Evolutionary conservation across 31 red algal genomes (phyloP).

Genomic region (Odonthalia washingtoniensis): DNA sequence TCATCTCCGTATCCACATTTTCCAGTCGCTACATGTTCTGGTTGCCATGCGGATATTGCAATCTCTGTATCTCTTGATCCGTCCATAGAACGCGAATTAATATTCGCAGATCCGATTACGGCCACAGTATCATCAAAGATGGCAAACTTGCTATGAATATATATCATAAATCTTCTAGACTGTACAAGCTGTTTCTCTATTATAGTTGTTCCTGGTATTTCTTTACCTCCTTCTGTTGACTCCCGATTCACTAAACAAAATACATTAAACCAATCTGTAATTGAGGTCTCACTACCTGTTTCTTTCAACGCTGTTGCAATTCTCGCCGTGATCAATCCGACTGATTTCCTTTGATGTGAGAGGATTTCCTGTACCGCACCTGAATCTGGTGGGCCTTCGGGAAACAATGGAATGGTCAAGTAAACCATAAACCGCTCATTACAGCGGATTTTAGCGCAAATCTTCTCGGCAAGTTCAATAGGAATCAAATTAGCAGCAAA

Average conservation of each 20-base stretch:
- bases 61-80: conserved; percentile 89
- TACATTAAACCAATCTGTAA: conserved; percentile 77
- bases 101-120: conserved; percentile 87
- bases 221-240: conserved; percentile 65
- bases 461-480: conserved; percentile 81
- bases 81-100: conserved; percentile 78
- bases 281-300: conserved; percentile 54
- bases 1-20: conserved; percentile 41
- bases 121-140: conserved; percentile 82
- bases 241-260: conserved; percentile 83
- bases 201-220: conserved; percentile 29
- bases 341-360: conserved; percentile 69
- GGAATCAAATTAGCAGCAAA: conserved; percentile 64
- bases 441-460: conserved; percentile 65
- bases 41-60: conserved; percentile 76
- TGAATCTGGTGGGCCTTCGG: conserved; percentile 82
- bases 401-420: conserved; percentile 74
- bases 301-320: conserved; percentile 60
- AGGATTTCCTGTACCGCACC: conserved; percentile 88
- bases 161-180: conserved; percentile 75
- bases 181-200: conserved; percentile 51
- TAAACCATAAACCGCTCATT: conserved; percentile 77
- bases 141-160: conserved; percentile 80
- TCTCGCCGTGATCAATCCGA: conserved; percentile 60
- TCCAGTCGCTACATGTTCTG: conserved; percentile 60